phyloP scores from a whole-genome alignment of 331 rosid species.

The Rosa hybrid region DNA sequence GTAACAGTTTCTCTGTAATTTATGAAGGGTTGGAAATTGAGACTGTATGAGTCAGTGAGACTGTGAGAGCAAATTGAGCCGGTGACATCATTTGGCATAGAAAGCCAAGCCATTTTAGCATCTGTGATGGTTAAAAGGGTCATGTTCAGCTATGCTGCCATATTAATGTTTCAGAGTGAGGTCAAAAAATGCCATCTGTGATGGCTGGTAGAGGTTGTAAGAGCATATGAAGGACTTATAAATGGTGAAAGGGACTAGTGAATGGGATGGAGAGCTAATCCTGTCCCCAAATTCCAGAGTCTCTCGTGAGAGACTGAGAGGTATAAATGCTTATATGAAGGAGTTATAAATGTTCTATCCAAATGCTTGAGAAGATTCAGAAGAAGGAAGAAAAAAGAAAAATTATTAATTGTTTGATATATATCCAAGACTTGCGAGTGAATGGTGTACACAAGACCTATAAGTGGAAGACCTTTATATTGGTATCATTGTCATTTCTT shows the following conservation, averaged over 20 bases:
- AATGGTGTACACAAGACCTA: no score
- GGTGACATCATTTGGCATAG: not conserved
- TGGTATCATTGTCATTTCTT: no score
- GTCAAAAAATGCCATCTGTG: not conserved
- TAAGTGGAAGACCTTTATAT: no score
- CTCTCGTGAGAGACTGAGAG: not conserved
- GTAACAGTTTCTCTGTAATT: not conserved
- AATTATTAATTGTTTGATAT: no score
- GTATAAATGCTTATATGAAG: no score
- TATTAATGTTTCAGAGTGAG: not conserved
- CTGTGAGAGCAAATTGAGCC: not conserved
- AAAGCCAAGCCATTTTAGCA: not conserved
- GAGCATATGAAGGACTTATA: not conserved
- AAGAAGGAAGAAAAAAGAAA: no score
- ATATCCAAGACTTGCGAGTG: no score
- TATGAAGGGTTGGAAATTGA: not conserved
- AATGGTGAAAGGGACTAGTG: slow-evolving; percentile 25
- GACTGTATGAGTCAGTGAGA: not conserved
- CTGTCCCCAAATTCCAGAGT: not conserved
- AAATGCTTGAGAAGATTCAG: no score
- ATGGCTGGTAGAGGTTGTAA: not conserved
- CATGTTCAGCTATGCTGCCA: not conserved
- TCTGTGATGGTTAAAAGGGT: not conserved
- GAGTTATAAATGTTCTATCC: not conserved
- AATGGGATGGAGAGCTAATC: not conserved